Conservation (phyloP, 140 eudicot species). For the Artemisia princeps region DNA sequence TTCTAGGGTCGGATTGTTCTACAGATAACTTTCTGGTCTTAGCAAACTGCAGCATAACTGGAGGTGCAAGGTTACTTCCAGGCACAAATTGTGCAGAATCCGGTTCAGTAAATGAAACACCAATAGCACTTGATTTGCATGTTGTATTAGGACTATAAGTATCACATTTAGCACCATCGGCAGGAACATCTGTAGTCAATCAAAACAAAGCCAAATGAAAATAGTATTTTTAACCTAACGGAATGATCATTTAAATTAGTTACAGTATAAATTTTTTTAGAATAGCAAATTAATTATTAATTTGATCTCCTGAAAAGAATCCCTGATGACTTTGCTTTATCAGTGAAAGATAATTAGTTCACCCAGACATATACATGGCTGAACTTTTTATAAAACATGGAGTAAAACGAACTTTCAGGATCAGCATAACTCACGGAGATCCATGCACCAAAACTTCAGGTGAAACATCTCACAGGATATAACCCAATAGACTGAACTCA, state of each 20-base stretch:
- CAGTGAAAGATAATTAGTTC: too few relatives aligned
- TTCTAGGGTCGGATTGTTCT: slow-evolving; percentile 71
- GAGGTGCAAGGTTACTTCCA: slow-evolving; percentile 54
- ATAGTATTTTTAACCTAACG: not conserved
- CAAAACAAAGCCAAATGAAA: slow-evolving; percentile 1
- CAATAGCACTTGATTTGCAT: slow-evolving; percentile 39
- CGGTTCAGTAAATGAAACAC: slow-evolving; percentile 58
- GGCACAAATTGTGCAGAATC: slow-evolving; percentile 60
- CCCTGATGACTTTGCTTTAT: not conserved
- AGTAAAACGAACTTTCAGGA: too few relatives aligned
- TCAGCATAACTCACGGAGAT: too few relatives aligned
- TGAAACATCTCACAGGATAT: too few relatives aligned
- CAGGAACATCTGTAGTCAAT: slow-evolving; percentile 26
- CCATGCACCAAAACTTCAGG: too few relatives aligned
- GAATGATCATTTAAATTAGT: slow-evolving; percentile 9
- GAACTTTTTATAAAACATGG: too few relatives aligned
- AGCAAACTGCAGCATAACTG: slow-evolving; percentile 65
- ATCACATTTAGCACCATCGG: slow-evolving; percentile 39
- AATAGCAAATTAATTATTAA: not conserved
- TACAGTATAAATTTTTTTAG: too few relatives aligned
- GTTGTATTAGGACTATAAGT: slow-evolving; percentile 47
- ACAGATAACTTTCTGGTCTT: slow-evolving; percentile 69
- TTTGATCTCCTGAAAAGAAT: not conserved
- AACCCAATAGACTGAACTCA: not conserved
- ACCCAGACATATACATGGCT: too few relatives aligned